These are phyloP conservation scores for Coprinopsis marcescibilis DNA, from an alignment of 768 basidiomycete species.

Conservation along the genomic window DNA sequence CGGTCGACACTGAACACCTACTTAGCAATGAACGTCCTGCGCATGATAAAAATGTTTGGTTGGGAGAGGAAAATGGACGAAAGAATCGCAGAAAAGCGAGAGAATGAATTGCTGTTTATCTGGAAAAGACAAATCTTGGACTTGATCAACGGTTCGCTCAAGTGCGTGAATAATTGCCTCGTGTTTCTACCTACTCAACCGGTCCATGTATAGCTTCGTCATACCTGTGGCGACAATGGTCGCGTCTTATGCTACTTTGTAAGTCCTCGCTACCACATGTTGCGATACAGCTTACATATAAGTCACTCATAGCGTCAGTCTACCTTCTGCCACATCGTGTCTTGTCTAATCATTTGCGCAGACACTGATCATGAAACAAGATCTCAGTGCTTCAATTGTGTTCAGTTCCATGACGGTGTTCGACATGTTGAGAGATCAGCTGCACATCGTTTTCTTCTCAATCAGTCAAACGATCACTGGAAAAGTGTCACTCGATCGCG, in stretches of 20 bases:
- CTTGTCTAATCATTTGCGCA: conserved; percentile 9
- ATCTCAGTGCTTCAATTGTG: conserved; percentile 36
- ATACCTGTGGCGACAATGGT: conserved; percentile 64
- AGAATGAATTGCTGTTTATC: conserved; percentile 54
- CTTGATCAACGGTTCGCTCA: conserved; percentile 41
- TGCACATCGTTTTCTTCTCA: conserved; percentile 32
- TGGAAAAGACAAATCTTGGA: conserved; percentile 52
- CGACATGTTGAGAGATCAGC: conserved; percentile 50
- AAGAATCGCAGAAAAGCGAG: conserved; percentile 52
- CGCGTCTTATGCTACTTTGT: conserved; percentile 57
- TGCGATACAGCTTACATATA: neutral
- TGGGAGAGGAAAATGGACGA: conserved; percentile 56
- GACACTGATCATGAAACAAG: conserved; percentile 34
- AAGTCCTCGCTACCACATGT: neutral
- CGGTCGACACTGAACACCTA: conserved; percentile 9
- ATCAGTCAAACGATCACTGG: conserved; percentile 30
- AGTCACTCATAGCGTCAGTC: conserved; percentile 12
- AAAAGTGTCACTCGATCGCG: conserved; percentile 59
- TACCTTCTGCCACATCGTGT: neutral
- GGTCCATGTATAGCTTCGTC: conserved; percentile 33
- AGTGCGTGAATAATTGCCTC: conserved; percentile 30
- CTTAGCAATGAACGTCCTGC: conserved; percentile 47
- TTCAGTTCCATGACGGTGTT: conserved; percentile 61
- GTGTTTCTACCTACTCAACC: neutral
- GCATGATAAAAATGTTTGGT: conserved; percentile 70